Percentiles rank a stretch among this genome's conserved stretches.
Conservation (phyloP, 371 early-diverging fungal species). For the Mortierella sp. region DNA sequence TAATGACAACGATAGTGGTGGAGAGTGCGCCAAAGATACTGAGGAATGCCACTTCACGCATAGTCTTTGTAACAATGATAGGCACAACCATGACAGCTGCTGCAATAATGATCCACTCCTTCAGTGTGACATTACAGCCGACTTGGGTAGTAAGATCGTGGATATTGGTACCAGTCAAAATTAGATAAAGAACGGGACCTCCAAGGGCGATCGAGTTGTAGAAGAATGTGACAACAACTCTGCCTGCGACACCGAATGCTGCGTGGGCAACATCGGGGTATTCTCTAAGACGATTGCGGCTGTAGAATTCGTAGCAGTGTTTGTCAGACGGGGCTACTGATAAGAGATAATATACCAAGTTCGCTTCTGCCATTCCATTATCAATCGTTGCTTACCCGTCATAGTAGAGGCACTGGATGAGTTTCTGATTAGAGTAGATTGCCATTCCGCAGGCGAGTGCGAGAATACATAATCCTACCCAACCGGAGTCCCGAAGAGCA, state of each 20-base stretch:
- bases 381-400: slow-evolving; percentile 57
- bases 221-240: slow-evolving; percentile 71
- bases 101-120: slow-evolving; percentile 75
- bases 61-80: slow-evolving; percentile 74
- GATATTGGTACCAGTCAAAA: slow-evolving; percentile 78
- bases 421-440: slow-evolving; percentile 75
- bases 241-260: slow-evolving; percentile 76
- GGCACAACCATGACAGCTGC: slow-evolving; percentile 78
- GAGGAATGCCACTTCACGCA: slow-evolving; percentile 79
- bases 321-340: background rate
- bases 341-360: background rate
- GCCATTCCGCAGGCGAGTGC: slow-evolving; percentile 81
- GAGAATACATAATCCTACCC: slow-evolving; percentile 83
- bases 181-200: slow-evolving; percentile 82
- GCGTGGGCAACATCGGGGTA: slow-evolving; percentile 74
- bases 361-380: background rate
- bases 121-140: slow-evolving; percentile 42
- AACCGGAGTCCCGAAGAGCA: slow-evolving; percentile 85
- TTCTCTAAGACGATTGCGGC: slow-evolving; percentile 65
- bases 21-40: slow-evolving; percentile 69
- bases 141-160: slow-evolving; percentile 61
- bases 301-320: background rate
- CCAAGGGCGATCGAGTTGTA: slow-evolving; percentile 79
- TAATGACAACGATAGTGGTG: slow-evolving; percentile 65
- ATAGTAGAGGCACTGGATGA: slow-evolving; percentile 81